Evolutionary conservation across 116 monocot species (phyloP).

Genomic region (Iris pallida): DNA sequence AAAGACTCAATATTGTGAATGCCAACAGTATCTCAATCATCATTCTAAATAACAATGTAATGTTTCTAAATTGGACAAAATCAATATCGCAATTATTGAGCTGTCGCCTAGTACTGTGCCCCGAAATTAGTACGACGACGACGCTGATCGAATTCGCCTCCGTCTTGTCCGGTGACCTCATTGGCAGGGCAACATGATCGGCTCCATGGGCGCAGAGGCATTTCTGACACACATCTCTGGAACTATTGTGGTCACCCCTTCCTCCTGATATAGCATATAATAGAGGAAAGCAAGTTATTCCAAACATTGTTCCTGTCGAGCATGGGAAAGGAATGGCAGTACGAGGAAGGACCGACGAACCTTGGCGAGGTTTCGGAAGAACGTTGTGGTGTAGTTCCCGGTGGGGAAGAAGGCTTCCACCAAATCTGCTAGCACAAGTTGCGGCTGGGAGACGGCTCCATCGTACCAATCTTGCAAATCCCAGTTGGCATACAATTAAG

Average conservation of each 20-base stretch:
- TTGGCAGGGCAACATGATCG: constrained; percentile 67
- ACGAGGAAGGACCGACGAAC: constrained; percentile 19
- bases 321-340: neutral
- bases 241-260: constrained; percentile 41
- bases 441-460: constrained; percentile 86
- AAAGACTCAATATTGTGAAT: too few relatives aligned
- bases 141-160: too few relatives aligned
- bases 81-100: too few relatives aligned
- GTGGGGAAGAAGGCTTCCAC: constrained; percentile 79
- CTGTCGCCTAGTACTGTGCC: too few relatives aligned
- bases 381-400: constrained; percentile 69
- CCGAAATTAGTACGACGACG: too few relatives aligned
- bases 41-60: too few relatives aligned
- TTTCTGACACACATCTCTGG: constrained; percentile 62
- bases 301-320: neutral
- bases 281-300: neutral
- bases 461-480: constrained; percentile 71
- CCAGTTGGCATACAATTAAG: neutral
- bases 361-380: constrained; percentile 88
- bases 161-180: too few relatives aligned
- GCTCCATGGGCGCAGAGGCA: constrained; percentile 57
- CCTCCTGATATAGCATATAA: constrained; percentile 63
- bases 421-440: constrained; percentile 85
- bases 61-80: too few relatives aligned
- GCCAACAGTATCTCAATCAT: too few relatives aligned